Evolutionary conservation across 23 red algal species (phyloP).

Genomic region (Gracilaria vermiculophylla): DNA sequence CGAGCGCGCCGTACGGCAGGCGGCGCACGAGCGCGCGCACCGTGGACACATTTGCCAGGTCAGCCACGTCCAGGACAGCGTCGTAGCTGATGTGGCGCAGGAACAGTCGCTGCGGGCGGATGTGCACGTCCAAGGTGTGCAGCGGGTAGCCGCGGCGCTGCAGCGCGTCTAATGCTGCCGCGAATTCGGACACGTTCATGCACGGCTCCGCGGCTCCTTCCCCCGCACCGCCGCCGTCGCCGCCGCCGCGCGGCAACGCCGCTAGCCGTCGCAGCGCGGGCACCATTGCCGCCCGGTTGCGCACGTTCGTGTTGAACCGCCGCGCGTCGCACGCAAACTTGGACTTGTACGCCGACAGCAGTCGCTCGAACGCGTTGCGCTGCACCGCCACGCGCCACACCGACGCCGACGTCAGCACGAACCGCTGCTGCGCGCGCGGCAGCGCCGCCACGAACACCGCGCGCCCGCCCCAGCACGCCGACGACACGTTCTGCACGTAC

Average conservation of each 20-base stretch:
- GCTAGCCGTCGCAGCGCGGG: background rate
- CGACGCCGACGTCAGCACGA: background rate
- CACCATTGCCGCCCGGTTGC: background rate
- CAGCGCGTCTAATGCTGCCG: background rate
- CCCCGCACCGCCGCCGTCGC: too few species aligned
- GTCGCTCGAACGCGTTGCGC: conserved; percentile 27
- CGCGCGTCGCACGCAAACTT: background rate
- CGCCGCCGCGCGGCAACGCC: background rate
- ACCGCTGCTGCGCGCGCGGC: background rate
- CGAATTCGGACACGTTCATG: conserved; percentile 14
- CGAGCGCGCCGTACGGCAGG: background rate
- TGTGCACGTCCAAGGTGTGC: background rate
- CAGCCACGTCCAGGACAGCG: background rate
- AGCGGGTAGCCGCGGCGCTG: background rate
- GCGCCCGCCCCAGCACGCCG: background rate
- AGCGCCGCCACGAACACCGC: background rate
- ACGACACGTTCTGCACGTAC: background rate
- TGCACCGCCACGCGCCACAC: conserved; percentile 7
- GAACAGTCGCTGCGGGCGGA: background rate
- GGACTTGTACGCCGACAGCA: conserved; percentile 12
- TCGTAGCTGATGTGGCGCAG: background rate
- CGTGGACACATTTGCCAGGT: background rate
- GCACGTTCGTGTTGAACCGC: background rate
- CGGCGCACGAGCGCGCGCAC: background rate
- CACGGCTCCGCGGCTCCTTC: background rate